Conservation (phyloP, 1,284 basidiomycete species). For the Tilletia walkeri region DNA sequence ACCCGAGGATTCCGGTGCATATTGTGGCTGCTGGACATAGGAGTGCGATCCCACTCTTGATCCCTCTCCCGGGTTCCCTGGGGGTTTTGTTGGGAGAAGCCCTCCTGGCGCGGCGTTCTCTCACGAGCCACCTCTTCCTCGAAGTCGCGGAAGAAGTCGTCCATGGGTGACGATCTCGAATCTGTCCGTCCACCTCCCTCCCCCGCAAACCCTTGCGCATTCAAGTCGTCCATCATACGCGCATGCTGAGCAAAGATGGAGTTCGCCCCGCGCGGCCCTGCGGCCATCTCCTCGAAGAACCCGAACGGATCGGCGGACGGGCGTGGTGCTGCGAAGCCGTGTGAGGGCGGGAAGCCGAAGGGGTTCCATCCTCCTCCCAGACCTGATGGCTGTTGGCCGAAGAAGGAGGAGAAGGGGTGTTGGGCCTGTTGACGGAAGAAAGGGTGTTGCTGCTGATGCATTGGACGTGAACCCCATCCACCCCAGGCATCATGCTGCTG, state of each 20-base stretch:
- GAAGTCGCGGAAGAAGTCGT: background rate
- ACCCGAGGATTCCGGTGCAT: background rate
- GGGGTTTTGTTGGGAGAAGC: background rate
- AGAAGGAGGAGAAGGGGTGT: background rate
- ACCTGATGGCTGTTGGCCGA: background rate
- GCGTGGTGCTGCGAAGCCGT: background rate
- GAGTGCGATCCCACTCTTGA: background rate
- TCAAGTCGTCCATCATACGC: background rate
- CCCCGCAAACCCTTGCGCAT: background rate
- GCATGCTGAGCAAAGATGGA: constrained; percentile 5
- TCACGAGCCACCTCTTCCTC: background rate
- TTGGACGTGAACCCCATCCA: no score
- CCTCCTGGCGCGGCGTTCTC: background rate
- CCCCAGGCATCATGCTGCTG: background rate
- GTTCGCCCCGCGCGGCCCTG: background rate
- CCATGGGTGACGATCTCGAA: background rate
- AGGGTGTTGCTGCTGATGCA: background rate
- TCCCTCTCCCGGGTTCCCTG: no score
- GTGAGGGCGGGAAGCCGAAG: no score
- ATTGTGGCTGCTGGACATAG: background rate
- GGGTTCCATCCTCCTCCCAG: background rate
- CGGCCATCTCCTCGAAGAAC: background rate
- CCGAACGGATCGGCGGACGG: background rate
- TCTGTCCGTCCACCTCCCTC: no score
- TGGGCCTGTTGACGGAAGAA: background rate